These are phyloP conservation scores for Aspergillus carbonarius DNA, from an alignment of 2,329 filamentous ascomycete species.

Conservation along the genomic window DNA sequence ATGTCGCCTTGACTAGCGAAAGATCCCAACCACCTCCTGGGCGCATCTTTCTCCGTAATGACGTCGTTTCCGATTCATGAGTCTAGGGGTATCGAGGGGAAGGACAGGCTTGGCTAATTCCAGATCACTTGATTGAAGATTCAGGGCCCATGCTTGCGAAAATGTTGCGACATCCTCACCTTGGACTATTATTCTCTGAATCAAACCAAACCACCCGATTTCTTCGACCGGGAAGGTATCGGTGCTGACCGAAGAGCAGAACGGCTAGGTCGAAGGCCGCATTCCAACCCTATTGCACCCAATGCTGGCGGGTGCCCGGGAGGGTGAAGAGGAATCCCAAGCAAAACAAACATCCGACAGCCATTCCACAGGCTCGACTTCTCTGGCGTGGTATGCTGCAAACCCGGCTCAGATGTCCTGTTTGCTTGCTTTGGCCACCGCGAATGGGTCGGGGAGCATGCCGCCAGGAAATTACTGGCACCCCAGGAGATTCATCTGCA, in stretches of 20 bases:
- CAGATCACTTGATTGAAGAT: background rate
- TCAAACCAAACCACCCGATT: no score
- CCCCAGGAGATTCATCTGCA: background rate
- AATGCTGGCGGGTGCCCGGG: constrained; percentile 5
- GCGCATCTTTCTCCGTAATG: background rate
- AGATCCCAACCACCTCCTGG: background rate
- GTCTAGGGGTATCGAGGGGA: background rate
- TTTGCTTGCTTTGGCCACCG: constrained; percentile 5
- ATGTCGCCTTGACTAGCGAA: background rate
- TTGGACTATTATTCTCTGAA: background rate
- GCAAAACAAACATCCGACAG: constrained; percentile 14
- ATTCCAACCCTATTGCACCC: background rate
- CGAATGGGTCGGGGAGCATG: constrained; percentile 14
- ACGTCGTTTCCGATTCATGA: background rate
- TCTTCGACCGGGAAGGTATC: background rate
- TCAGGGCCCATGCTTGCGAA: background rate
- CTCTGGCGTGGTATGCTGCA: constrained; percentile 14
- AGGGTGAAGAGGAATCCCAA: constrained; percentile 19
- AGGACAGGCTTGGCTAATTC: background rate
- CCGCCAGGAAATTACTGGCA: constrained; percentile 10
- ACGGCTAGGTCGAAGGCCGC: background rate
- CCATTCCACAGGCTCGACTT: constrained; percentile 19
- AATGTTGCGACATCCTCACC: background rate
- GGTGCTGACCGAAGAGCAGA: background rate
- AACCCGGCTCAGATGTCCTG: background rate